Conservation (phyloP, 73 alveolate species). For the Paramecium pentaurelia region DNA sequence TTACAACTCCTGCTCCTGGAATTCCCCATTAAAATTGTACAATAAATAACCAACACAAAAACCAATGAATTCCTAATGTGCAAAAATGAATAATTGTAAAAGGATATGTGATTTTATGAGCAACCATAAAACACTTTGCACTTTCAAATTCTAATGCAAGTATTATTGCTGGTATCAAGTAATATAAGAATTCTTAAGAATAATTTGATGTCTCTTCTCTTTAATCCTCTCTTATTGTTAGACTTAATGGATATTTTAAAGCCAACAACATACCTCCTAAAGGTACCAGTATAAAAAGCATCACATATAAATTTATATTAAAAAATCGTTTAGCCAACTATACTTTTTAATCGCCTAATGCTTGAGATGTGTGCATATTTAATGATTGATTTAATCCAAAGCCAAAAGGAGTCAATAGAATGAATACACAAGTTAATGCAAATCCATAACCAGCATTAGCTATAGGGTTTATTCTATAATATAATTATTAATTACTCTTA, state of each 20-base stretch:
- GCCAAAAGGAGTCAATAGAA: background rate
- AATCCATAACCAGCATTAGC: slow-evolving; percentile 6
- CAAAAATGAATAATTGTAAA: background rate
- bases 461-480: background rate
- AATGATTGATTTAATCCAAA: slow-evolving; percentile 37
- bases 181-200: background rate
- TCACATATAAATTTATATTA: background rate
- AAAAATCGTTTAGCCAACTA: background rate
- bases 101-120: slow-evolving; percentile 28
- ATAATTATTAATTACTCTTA: background rate
- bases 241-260: background rate
- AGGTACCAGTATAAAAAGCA: background rate
- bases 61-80: background rate
- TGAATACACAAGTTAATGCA: slow-evolving; percentile 11
- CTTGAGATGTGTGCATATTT: background rate
- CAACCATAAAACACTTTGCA: slow-evolving; percentile 7
- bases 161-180: background rate
- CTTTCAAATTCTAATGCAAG: slow-evolving; percentile 32
- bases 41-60: background rate
- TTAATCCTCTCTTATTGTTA: background rate
- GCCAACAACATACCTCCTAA: background rate
- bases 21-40: background rate
- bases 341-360: background rate
- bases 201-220: background rate
- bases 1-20: background rate